These are phyloP conservation scores for Globisporangium sylvaticum DNA, from an alignment of 352 stramenopile genomes.

Conservation along the genomic window DNA sequence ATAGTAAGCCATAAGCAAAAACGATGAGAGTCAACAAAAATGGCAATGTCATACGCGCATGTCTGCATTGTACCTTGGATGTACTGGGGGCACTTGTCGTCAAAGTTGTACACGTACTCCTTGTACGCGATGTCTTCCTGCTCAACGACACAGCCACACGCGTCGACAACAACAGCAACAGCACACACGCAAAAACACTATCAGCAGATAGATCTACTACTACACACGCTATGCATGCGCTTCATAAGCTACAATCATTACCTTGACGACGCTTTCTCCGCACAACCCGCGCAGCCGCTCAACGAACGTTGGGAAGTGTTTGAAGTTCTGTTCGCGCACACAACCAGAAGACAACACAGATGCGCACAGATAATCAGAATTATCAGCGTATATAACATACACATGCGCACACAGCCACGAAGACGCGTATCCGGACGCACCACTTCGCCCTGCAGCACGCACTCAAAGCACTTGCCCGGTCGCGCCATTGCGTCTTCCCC, in stretches of 20 bases:
- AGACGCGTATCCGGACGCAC: conserved; percentile 26
- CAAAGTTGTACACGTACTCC: conserved; percentile 88
- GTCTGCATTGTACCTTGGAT: conserved; percentile 43
- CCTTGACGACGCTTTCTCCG: conserved; percentile 80
- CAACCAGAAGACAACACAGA: background rate
- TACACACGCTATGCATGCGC: background rate
- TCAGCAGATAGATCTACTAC: background rate
- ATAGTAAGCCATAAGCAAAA: too few species aligned
- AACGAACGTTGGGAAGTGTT: conserved; percentile 78
- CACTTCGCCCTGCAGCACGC: conserved; percentile 78
- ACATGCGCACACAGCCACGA: background rate
- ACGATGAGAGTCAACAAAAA: too few species aligned
- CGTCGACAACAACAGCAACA: background rate
- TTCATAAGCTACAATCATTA: conserved; percentile 13
- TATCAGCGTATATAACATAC: background rate
- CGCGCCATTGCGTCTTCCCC: conserved; percentile 38
- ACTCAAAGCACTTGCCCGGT: conserved; percentile 78
- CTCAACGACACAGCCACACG: background rate
- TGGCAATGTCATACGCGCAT: too few species aligned
- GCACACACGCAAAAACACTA: background rate
- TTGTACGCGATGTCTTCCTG: conserved; percentile 87
- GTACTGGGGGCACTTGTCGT: conserved; percentile 85
- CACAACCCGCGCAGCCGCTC: conserved; percentile 74
- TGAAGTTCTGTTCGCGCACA: conserved; percentile 52
- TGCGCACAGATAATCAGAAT: conserved; percentile 1